phyloP scores from a whole-genome alignment of 2,329 filamentous ascomycete species.

The Calonectria pteridis region DNA sequence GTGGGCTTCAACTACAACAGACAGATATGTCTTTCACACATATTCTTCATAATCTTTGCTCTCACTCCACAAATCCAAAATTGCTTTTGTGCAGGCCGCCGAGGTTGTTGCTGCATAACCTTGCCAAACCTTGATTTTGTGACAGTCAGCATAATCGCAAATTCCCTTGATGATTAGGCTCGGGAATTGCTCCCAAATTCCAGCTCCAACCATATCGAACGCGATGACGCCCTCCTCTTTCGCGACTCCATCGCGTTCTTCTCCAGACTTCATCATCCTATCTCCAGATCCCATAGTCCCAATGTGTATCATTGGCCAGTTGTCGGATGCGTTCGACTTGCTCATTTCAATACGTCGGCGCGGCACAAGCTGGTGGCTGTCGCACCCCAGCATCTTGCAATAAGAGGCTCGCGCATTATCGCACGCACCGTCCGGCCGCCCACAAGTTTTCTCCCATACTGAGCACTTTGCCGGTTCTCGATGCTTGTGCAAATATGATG shows the following conservation, averaged over 20 bases:
- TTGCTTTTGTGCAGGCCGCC: neutral
- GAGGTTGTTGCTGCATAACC: neutral
- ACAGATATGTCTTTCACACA: too few relatives aligned
- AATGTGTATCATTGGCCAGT: slow-evolving; percentile 11
- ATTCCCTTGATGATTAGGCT: slow-evolving; percentile 30
- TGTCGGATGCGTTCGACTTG: neutral
- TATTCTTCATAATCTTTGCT: too few relatives aligned
- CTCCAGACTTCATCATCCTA: slow-evolving; percentile 22
- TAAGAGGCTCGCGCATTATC: neutral
- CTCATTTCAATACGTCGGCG: neutral
- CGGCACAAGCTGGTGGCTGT: neutral
- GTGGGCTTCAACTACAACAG: too few relatives aligned
- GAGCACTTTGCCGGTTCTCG: neutral
- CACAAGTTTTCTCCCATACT: neutral
- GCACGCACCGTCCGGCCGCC: neutral
- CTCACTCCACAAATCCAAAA: slow-evolving; percentile 10
- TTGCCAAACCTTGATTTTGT: slow-evolving; percentile 25
- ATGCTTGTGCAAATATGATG: neutral
- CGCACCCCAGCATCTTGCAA: neutral
- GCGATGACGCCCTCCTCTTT: neutral
- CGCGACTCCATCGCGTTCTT: slow-evolving; percentile 5
- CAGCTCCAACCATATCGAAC: slow-evolving; percentile 31
- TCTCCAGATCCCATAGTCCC: slow-evolving; percentile 20
- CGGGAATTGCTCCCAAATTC: slow-evolving; percentile 27
- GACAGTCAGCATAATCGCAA: slow-evolving; percentile 31